A percentile compares a stretch with the other conserved stretches of the same genome.
Evolutionary conservation across 2,329 filamentous ascomycete genomes (phyloP).

Genomic region (Dactylellina haptotyla): DNA sequence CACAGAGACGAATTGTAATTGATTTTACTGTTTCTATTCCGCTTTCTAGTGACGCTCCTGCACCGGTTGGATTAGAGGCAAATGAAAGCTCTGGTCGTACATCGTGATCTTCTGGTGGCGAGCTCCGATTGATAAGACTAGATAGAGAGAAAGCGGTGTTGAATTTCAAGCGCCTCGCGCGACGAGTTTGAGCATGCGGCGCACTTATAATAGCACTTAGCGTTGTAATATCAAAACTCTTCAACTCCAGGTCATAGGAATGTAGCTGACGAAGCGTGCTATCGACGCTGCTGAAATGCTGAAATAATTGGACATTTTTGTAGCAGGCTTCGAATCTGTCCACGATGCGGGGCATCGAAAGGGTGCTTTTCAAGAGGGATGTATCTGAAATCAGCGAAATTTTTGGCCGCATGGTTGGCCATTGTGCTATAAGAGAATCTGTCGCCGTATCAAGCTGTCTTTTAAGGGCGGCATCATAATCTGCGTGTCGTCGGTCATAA

Average conservation of each 20-base stretch:
- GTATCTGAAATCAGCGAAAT: too few relatives aligned
- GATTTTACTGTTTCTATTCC: neutral
- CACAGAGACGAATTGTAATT: neutral
- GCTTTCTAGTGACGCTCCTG: neutral
- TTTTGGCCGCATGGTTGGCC: neutral
- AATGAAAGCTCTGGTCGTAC: neutral
- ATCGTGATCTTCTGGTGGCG: neutral
- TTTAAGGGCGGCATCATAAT: neutral
- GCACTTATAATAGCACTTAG: neutral
- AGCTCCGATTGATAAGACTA: too few relatives aligned
- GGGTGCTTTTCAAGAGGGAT: neutral
- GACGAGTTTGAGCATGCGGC: too few relatives aligned
- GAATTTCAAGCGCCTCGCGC: too few relatives aligned
- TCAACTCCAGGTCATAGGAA: neutral
- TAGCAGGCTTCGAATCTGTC: neutral
- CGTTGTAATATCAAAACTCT: neutral
- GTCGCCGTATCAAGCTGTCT: neutral
- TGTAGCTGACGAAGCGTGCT: neutral
- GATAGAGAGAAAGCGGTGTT: too few relatives aligned
- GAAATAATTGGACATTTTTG: neutral
- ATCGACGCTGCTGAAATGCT: neutral
- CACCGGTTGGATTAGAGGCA: neutral
- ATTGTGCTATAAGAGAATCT: neutral
- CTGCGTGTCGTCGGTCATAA: neutral
- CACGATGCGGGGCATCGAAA: neutral